A percentile compares a stretch with the other conserved stretches of the same genome.
phyloP scores from a whole-genome alignment of 2,329 filamentous ascomycete genomes.

The Calonectria fujianensis region DNA sequence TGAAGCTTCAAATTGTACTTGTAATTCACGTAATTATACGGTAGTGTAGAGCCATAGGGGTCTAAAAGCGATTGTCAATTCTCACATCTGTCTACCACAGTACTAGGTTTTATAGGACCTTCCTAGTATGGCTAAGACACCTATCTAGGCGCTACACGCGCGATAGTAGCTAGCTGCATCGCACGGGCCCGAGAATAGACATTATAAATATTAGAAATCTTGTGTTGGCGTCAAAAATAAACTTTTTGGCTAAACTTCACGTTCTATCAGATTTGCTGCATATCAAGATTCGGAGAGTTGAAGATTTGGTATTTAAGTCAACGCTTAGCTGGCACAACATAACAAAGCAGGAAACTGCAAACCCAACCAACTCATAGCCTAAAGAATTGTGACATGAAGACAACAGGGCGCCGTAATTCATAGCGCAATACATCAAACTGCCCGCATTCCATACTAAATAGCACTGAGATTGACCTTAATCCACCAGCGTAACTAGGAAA shows the following conservation, averaged over 20 bases:
- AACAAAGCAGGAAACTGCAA: not conserved
- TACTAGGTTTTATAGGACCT: too few relatives aligned
- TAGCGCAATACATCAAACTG: not conserved
- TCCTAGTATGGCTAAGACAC: too few relatives aligned
- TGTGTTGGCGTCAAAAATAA: not conserved
- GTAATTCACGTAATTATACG: not conserved
- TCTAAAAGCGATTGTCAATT: too few relatives aligned
- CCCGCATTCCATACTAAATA: not conserved
- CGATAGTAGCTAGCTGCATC: too few relatives aligned
- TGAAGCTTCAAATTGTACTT: not conserved
- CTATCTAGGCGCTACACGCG: too few relatives aligned
- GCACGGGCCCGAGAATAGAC: not conserved
- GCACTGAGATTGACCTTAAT: not conserved
- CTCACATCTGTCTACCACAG: too few relatives aligned
- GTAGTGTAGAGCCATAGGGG: too few relatives aligned
- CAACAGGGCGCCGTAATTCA: not conserved
- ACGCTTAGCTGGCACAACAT: not conserved
- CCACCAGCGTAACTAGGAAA: not conserved
- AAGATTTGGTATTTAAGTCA: not conserved
- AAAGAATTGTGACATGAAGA: not conserved
- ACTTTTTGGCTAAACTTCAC: not conserved
- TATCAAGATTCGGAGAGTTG: not conserved
- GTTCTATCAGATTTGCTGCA: not conserved
- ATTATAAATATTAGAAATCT: not conserved
- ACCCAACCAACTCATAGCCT: not conserved